Evolutionary conservation across 345 rosid genomes (phyloP).

Genomic region (Stellera chamaejasme): DNA sequence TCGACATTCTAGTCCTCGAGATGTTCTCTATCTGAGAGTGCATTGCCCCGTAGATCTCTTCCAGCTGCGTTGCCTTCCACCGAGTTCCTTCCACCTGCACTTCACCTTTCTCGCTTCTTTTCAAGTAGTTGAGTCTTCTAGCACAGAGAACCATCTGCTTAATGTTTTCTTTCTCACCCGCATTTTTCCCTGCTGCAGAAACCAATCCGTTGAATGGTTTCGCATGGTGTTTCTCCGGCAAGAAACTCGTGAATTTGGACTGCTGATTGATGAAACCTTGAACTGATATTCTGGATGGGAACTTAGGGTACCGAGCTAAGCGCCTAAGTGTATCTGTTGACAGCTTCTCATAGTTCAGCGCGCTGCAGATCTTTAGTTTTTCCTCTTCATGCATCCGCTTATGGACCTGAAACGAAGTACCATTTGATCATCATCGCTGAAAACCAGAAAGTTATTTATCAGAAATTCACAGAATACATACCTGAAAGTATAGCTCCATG

Average conservation of each 20-base stretch:
- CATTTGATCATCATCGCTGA: not conserved
- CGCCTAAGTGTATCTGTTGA: conserved; percentile 26
- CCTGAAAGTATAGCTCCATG: conserved; percentile 47
- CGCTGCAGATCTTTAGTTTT: conserved; percentile 25
- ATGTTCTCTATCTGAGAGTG: conserved; percentile 20
- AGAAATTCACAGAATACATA: conserved; percentile 11
- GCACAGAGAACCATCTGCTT: conserved; percentile 14
- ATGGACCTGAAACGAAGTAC: conserved; percentile 33
- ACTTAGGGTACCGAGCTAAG: conserved; percentile 25
- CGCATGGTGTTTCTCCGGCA: not conserved
- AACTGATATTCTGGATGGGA: conserved; percentile 25
- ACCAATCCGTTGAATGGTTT: not conserved
- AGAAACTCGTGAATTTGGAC: conserved; percentile 12
- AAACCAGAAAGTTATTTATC: no score
- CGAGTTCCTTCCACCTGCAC: conserved; percentile 19
- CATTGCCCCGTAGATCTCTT: conserved; percentile 18
- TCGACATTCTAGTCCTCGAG: conserved; percentile 16
- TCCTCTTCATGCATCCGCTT: conserved; percentile 20
- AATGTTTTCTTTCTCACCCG: not conserved
- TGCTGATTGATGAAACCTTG: conserved; percentile 24
- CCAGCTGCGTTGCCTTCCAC: conserved; percentile 16
- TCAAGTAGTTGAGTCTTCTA: conserved; percentile 11
- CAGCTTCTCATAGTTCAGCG: conserved; percentile 37
- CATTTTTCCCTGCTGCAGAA: not conserved
- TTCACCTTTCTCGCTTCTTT: conserved; percentile 15